These are phyloP conservation scores for Madurella mycetomatis DNA, from an alignment of 2,329 filamentous ascomycete species.

Conservation along the genomic window DNA sequence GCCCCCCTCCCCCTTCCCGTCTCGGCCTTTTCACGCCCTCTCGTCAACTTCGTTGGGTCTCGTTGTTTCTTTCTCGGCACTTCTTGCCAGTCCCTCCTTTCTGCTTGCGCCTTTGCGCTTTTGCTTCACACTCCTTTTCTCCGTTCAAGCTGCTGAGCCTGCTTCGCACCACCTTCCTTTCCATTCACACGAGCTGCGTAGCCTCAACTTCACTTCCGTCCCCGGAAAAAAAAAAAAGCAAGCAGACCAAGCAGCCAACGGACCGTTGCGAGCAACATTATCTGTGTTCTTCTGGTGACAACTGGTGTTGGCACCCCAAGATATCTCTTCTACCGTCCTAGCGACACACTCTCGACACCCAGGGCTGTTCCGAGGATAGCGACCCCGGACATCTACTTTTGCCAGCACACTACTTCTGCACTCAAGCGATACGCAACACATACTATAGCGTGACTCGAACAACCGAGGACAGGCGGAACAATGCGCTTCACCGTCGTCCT, in stretches of 20 bases:
- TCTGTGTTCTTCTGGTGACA: constrained; percentile 12
- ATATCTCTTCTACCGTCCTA: constrained; percentile 15
- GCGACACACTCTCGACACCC: constrained; percentile 8
- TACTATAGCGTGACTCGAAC: not conserved
- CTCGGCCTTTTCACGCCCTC: constrained; percentile 4
- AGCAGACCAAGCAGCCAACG: constrained; percentile 2
- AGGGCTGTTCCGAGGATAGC: constrained; percentile 10
- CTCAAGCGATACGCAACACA: not conserved
- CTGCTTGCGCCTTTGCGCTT: constrained; percentile 3
- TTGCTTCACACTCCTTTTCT: constrained; percentile 22
- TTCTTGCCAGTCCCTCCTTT: constrained; percentile 22
- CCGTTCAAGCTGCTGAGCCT: constrained; percentile 25
- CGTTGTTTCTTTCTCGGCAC: constrained; percentile 23
- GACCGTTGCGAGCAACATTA: not conserved
- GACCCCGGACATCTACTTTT: not conserved
- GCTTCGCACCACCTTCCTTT: constrained; percentile 26
- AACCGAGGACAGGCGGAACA: not conserved
- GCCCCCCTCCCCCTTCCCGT: constrained; percentile 2
- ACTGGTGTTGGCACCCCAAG: constrained; percentile 14
- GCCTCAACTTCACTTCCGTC: not conserved
- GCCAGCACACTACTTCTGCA: not conserved
- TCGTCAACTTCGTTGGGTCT: constrained; percentile 22
- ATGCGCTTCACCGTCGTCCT: constrained; percentile 26
- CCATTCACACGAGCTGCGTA: constrained; percentile 10
- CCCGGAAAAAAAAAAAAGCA: not conserved